Evolutionary conservation across 169 alveolate species (phyloP), one percentile per base, ranked within the genome.

Genomic region (Hammondia hammondi): DNA sequence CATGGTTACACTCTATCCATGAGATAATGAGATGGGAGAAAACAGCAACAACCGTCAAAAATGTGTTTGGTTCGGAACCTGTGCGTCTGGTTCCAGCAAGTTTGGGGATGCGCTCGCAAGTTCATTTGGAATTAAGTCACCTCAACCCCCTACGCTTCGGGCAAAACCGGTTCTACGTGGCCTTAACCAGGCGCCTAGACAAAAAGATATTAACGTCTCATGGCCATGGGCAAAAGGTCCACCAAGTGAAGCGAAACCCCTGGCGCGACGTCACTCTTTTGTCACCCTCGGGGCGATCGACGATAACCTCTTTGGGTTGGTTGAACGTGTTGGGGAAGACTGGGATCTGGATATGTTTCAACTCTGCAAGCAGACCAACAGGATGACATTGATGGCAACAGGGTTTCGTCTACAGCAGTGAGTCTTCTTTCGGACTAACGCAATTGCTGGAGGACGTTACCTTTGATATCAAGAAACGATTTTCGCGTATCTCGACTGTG

Each of bases 341-440:
- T 77, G 87, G 87, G 87, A 39, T 10, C 21, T 77, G 9, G 48
- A 77, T 77, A 37, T 77, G 48, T 77, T 77, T 39, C 52, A 77
- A 29, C 46, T 77, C 17, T 77, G 56, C 48, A 10, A 77, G 56
- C 39, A 77, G 48, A 10, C 87, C 45, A 77, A 39, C 87, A 19
- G 48, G 48, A 77, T 77, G 87, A 39, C 87, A 37, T 39, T 77
- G 87, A 77, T 77, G 87, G 87, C 87, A 32, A 32, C 87, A 17
- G 87, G 87, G 6, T 77, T 77, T 32, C 29, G 87, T 6, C 87
- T 77, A 19, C 87, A 32, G 56, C 45, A 39, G 87, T 77, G 46
- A 77, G 87, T 9, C 61, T 52, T 52, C 43, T 39, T 52, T 52
- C 19, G 19, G 19, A 1, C 61, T 52, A 52, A 52, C 2, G 19